Percentiles rank a stretch among this genome's conserved stretches.
Evolutionary conservation across 148 eudicot genomes (phyloP).

Genomic region (Rhododendron griersonianum): DNA sequence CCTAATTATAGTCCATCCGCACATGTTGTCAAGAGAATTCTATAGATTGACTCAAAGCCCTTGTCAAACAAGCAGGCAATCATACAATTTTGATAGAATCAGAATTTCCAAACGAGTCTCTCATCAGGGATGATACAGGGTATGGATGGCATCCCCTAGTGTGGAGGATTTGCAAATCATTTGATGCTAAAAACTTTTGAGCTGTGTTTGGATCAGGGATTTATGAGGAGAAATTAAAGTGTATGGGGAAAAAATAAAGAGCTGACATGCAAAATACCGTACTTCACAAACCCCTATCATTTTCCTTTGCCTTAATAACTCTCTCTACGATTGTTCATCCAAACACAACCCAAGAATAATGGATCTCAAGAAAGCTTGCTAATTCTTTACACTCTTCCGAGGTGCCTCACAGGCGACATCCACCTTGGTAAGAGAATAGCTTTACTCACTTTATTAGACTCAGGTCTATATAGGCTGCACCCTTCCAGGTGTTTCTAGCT

Average conservation of each 20-base stretch:
- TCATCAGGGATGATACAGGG: neutral
- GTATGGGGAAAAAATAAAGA: neutral
- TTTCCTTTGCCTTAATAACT: neutral
- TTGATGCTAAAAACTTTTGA: neutral
- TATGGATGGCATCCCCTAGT: neutral
- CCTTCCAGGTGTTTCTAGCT: neutral
- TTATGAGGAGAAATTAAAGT: neutral
- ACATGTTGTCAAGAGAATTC: neutral
- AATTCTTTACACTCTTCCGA: neutral
- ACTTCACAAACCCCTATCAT: neutral
- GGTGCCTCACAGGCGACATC: neutral
- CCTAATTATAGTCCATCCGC: neutral
- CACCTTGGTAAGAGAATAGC: neutral
- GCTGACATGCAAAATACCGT: neutral
- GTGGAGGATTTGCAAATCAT: neutral
- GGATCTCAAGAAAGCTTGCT: neutral
- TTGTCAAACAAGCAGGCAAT: too few relatives aligned
- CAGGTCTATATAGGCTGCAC: neutral
- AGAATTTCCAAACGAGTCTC: neutral
- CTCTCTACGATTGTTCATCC: neutral
- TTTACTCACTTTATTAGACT: neutral
- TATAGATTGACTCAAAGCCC: too few relatives aligned
- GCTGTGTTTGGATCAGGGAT: neutral
- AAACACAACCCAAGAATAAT: neutral
- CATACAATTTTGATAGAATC: too few relatives aligned